A percentile compares a stretch with the other conserved stretches of the same genome.
Conservation (phyloP, 768 basidiomycete species). For the Mycena chlorophos region DNA sequence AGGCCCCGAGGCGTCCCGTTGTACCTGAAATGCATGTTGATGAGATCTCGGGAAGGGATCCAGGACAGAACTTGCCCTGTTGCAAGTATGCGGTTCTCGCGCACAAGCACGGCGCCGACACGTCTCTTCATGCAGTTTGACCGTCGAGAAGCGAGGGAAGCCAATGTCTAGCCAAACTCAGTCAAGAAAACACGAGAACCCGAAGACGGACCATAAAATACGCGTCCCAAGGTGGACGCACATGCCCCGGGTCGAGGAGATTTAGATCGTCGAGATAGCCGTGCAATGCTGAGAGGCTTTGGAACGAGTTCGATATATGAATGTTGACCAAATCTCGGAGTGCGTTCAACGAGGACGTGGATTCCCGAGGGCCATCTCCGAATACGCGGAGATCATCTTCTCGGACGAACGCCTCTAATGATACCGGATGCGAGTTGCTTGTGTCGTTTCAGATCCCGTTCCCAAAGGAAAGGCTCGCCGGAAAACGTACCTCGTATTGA, state of each 20-base stretch:
- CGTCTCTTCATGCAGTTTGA: slow-evolving; percentile 98
- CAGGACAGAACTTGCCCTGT: slow-evolving; percentile 57
- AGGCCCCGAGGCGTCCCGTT: slow-evolving; percentile 95
- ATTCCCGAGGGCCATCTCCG: slow-evolving; percentile 36
- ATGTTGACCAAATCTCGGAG: slow-evolving; percentile 57
- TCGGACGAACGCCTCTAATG: slow-evolving; percentile 73
- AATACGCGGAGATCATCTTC: slow-evolving; percentile 71
- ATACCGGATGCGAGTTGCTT: slow-evolving; percentile 24
- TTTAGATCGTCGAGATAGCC: slow-evolving; percentile 67
- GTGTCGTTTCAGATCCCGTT: neutral
- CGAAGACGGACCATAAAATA: slow-evolving; percentile 84
- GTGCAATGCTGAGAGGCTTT: slow-evolving; percentile 52
- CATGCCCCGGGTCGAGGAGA: slow-evolving; percentile 67
- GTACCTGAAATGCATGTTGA: slow-evolving; percentile 54
- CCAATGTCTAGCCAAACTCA: slow-evolving; percentile 62
- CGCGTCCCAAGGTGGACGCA: slow-evolving; percentile 90
- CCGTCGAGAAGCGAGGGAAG: slow-evolving; percentile 82
- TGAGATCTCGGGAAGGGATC: neutral
- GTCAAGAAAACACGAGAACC: neutral
- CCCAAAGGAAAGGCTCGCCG: neutral
- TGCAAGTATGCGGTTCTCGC: slow-evolving; percentile 74
- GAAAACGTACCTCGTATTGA: slow-evolving; percentile 43
- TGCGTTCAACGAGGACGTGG: slow-evolving; percentile 31
- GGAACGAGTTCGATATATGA: slow-evolving; percentile 65
- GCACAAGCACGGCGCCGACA: slow-evolving; percentile 91